Evolutionary conservation across 202 grass and related monocot species (phyloP).

Genomic region (Zizania palustris): DNA sequence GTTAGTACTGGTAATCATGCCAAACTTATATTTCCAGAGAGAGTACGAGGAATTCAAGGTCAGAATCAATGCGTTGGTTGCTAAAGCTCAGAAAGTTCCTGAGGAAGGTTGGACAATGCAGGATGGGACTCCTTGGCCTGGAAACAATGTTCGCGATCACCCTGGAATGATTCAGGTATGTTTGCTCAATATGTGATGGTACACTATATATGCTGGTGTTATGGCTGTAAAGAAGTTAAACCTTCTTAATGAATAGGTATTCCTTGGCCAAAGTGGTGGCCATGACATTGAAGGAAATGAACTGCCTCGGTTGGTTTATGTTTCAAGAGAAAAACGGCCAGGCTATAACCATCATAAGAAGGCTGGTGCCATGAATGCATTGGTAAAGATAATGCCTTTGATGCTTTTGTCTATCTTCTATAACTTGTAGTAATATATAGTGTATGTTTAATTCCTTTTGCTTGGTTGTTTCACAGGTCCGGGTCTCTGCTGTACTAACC

Average conservation of each 20-base stretch:
- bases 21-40: slow-evolving; percentile 53
- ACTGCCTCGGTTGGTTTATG: slow-evolving; percentile 80
- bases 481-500: slow-evolving; percentile 75
- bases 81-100: slow-evolving; percentile 93
- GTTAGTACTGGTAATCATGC: slow-evolving; percentile 16
- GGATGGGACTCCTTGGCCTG: slow-evolving; percentile 97
- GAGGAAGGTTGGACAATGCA: slow-evolving; percentile 99
- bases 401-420: slow-evolving; percentile 23
- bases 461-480: slow-evolving; percentile 58
- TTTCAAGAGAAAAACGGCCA: slow-evolving; percentile 80
- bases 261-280: slow-evolving; percentile 92
- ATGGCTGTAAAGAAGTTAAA: slow-evolving; percentile 1
- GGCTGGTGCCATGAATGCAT: slow-evolving; percentile 73
- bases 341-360: slow-evolving; percentile 74
- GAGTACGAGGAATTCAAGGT: slow-evolving; percentile 95
- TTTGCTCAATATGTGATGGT: neutral
- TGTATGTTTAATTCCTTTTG: slow-evolving; percentile 33
- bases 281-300: slow-evolving; percentile 87
- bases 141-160: slow-evolving; percentile 96
- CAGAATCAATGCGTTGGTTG: slow-evolving; percentile 96
- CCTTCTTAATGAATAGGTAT: slow-evolving; percentile 57
- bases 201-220: slow-evolving; percentile 9
- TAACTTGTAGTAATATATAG: slow-evolving; percentile 14
- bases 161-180: slow-evolving; percentile 99
- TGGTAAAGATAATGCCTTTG: slow-evolving; percentile 28